Evolutionary conservation across 768 basidiomycete genomes (phyloP).

Genomic region (Pholiota conissans): DNA sequence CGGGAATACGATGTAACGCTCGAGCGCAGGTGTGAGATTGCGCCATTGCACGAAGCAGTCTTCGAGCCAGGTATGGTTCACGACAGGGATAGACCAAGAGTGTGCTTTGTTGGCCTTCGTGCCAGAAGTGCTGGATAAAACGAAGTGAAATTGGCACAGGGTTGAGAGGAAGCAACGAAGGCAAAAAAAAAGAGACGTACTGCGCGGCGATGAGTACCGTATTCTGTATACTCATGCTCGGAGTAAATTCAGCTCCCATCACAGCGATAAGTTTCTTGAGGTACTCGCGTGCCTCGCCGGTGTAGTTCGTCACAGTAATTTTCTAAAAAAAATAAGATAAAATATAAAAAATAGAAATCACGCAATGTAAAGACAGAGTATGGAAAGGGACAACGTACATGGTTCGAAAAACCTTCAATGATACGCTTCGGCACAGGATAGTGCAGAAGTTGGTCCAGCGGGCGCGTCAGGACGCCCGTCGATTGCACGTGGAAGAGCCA

Average conservation of each 20-base stretch:
- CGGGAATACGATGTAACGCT: slow-evolving; percentile 72
- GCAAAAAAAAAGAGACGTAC: no score
- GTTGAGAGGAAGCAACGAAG: no score
- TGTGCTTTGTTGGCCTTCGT: slow-evolving; percentile 73
- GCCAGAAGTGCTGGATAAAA: slow-evolving; percentile 35
- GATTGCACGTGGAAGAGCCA: slow-evolving; percentile 85
- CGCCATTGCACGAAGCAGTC: slow-evolving; percentile 86
- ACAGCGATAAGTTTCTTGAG: slow-evolving; percentile 77
- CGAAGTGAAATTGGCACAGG: no score
- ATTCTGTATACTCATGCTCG: slow-evolving; percentile 76
- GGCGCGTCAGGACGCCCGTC: slow-evolving; percentile 56
- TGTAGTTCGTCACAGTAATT: slow-evolving; percentile 88
- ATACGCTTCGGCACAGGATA: slow-evolving; percentile 72
- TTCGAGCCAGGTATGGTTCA: slow-evolving; percentile 91
- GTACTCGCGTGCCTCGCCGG: slow-evolving; percentile 84
- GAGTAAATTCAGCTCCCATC: slow-evolving; percentile 81
- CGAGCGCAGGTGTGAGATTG: slow-evolving; percentile 57
- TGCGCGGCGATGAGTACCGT: slow-evolving; percentile 83
- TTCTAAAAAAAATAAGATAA: slow-evolving; percentile 38
- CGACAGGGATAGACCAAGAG: slow-evolving; percentile 81
- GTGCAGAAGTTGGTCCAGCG: slow-evolving; percentile 78
- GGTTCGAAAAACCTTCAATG: slow-evolving; percentile 57
- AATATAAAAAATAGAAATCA: background rate
- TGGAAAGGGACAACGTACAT: no score
- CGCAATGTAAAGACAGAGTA: no score